Evolutionary conservation across 1,284 basidiomycete species (phyloP).

Genomic region (Austroboletus novae-zelandiae): DNA sequence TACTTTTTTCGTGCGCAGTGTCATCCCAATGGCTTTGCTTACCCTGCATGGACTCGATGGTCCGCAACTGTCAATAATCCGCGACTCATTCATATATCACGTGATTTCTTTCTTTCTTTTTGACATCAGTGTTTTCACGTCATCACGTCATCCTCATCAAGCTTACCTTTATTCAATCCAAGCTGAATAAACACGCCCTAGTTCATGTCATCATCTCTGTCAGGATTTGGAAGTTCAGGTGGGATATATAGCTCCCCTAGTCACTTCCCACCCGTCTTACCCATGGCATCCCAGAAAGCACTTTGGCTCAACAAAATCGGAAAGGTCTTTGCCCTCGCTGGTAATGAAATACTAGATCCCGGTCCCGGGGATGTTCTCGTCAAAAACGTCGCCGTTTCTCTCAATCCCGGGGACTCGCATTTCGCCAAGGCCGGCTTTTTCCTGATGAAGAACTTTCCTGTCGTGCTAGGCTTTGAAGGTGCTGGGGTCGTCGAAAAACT

Average conservation of each 20-base stretch:
- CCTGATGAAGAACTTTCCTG: slow-evolving; percentile 34
- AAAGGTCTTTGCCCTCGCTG: slow-evolving; percentile 2
- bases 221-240: neutral
- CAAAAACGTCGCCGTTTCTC: slow-evolving; percentile 37
- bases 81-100: too few relatives aligned
- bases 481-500: slow-evolving; percentile 42
- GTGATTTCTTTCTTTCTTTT: too few relatives aligned
- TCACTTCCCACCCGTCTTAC: neutral
- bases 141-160: too few relatives aligned
- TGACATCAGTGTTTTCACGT: too few relatives aligned
- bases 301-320: slow-evolving; percentile 11
- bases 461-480: slow-evolving; percentile 46
- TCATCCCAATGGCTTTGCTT: slow-evolving; percentile 64
- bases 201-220: neutral
- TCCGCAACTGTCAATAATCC: slow-evolving; percentile 37
- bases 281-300: slow-evolving; percentile 10
- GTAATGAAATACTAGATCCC: slow-evolving; percentile 32
- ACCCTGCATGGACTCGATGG: slow-evolving; percentile 68
- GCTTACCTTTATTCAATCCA: neutral
- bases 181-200: neutral
- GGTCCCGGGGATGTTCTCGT: slow-evolving; percentile 41
- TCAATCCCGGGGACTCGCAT: slow-evolving; percentile 47
- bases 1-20: slow-evolving; percentile 63
- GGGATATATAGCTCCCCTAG: neutral
- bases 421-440: slow-evolving; percentile 33